Base-by-base conservation (phyloP, 306 rosid species). In the Canavalia gladiata region DNA sequence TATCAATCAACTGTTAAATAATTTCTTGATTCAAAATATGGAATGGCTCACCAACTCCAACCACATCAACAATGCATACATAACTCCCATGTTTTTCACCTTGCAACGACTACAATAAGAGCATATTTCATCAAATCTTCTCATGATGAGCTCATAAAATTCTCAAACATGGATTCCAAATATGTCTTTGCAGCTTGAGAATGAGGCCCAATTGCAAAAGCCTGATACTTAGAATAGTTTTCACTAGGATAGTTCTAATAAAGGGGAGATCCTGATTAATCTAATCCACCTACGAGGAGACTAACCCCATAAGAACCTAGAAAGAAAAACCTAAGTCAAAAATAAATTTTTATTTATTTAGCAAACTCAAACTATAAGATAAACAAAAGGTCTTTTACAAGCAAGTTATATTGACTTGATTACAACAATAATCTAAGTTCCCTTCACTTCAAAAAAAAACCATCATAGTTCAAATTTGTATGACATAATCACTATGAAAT, bases 181-280 rank as follows among this genome's bases (percentile, higher is more conserved):
- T 92, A 94, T 34, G 98, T 94, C 90, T 94, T 94, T 30, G 98
- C 98, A 68, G 98, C 98, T 89, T 94, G 98, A 49, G 98, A 94
- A 68, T 97, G 97, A 74, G 98, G 92, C 55, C 98, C 98, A 47
- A 94, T 94, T 11, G 98, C 98, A 77, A 94, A 94, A 39, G 97
- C 97, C 84, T 94, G 97, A 79, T 94, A 94, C 72, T 94, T 97
- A 37, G 92, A 94, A 86, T 94, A 94, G 90, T 89, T 94, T 35
- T 97, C 98, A 9, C 98, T 94, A 0, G 98, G 98, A 81, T 97
- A 94, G 89, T 94, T 94, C 84, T 92, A 94, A 35, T 94, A 94
- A 28, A 94, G 97, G 75, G 92, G 98, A 25, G 98, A 97, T 45
- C 98, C 97, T 57, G 94, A 88, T 84, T 94, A 97, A 72, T 94